phyloP scores from a whole-genome alignment of 192 early-diverging fungal species.

The Cetraspora pellucida region DNA sequence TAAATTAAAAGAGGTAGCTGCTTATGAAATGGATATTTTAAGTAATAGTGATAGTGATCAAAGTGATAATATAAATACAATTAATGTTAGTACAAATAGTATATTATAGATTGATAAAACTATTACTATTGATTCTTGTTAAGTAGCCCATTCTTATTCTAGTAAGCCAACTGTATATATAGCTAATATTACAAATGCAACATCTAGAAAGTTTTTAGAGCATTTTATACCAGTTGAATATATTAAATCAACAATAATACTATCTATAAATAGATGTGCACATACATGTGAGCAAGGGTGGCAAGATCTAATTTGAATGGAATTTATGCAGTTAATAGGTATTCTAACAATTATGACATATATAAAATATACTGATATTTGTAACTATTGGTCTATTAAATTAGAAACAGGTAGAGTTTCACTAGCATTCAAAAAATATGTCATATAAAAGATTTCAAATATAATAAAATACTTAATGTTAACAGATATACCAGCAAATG shows the following conservation, averaged over 20 bases:
- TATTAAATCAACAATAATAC: slow-evolving; percentile 13
- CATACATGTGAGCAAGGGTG: slow-evolving; percentile 2
- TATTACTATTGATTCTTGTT: background rate
- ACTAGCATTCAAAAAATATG: slow-evolving; percentile 3
- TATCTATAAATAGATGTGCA: slow-evolving; percentile 5
- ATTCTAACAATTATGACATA: slow-evolving; percentile 19
- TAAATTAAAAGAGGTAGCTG: background rate
- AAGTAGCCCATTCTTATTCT: slow-evolving; percentile 5
- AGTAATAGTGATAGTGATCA: slow-evolving; percentile 6
- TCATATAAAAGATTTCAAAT: slow-evolving; percentile 9
- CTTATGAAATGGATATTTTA: background rate
- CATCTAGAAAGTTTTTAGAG: slow-evolving; percentile 7
- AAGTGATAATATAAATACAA: background rate
- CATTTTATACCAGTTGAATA: background rate
- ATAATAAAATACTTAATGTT: slow-evolving; percentile 14
- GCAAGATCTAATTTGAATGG: background rate
- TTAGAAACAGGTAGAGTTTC: background rate
- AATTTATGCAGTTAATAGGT: background rate
- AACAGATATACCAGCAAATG: slow-evolving; percentile 13
- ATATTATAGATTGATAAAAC: background rate
- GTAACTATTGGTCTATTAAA: slow-evolving; percentile 10
- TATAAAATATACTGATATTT: background rate
- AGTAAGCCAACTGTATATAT: slow-evolving; percentile 2
- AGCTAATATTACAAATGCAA: background rate
- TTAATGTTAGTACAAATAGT: background rate